Evolutionary conservation across 1,284 basidiomycete species (phyloP), one percentile per base, ranked within the genome.

Genomic region (Filobasidium uniguttulatum): DNA sequence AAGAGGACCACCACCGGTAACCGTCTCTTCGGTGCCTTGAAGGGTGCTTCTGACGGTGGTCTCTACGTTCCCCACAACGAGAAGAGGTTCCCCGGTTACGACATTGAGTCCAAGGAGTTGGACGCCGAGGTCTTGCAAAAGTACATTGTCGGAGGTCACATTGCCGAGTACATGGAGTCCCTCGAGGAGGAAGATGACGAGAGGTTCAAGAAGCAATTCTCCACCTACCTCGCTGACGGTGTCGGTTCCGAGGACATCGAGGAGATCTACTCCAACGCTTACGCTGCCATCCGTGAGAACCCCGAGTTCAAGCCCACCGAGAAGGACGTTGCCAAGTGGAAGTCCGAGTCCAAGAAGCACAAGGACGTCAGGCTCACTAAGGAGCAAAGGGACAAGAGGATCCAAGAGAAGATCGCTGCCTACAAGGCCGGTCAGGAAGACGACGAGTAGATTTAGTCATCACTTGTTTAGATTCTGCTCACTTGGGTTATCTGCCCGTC

Each of bases 121-220:
- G 91, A 99, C 62, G 82, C 85, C 49, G 94, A 98, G 70, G 80
- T 85, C 44, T 76, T 98, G 62, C 89, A 93, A 71, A 91, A 90
- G 74, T 99, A 99, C 77, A 98, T 99, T 71, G 89, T 80, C 65
- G 93, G 90, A 71, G 91, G 91, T 50, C 91, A 99, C 71, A 83
- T 99, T 55, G 88, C 94, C 56, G 94, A 98, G 73, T 99, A 97
- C 79, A 98, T 98, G 94, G 89, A 98, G 75, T 85, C 82, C 46
- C 77, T 98, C 54, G 94, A 99, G 75, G 94, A 99, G 79, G 94
- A 99, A 75, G 94, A 99, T 70, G 94, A 97, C 67, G 93, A 97
- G 74, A 79, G 85, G 64, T 97, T 97, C 80, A 96, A 96, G 80
- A 97, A 93, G 78, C 93, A 97, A 69, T 97, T 97, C 74, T 67